These are phyloP conservation scores for Blastobotrys proliferans DNA, from an alignment of 1,139 yeast species.

Conservation along the genomic window DNA sequence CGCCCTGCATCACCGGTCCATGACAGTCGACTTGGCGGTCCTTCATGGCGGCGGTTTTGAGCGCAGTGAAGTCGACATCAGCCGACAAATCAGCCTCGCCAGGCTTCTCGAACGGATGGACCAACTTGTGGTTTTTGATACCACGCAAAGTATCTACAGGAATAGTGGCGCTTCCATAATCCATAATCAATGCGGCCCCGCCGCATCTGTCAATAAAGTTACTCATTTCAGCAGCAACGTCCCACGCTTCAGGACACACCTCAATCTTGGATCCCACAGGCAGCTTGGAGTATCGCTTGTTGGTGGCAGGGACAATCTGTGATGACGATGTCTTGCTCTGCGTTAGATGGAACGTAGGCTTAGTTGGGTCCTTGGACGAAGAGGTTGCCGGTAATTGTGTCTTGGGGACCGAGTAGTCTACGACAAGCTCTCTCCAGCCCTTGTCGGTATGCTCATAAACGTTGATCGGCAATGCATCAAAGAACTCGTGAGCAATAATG, in stretches of 20 bases:
- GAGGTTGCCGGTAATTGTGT: conserved; percentile 30
- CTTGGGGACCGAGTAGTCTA: conserved; percentile 43
- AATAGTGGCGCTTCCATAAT: conserved; percentile 66
- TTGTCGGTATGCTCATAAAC: conserved; percentile 53
- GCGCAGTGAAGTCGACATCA: conserved; percentile 73
- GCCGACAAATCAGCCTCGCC: conserved; percentile 81
- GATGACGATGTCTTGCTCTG: conserved; percentile 64
- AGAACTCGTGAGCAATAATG: conserved; percentile 79
- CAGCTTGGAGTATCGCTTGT: conserved; percentile 47
- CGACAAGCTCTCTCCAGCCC: conserved; percentile 74
- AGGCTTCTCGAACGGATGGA: conserved; percentile 70
- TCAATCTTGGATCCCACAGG: conserved; percentile 62
- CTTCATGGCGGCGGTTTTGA: conserved; percentile 39
- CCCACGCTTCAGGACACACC: conserved; percentile 71
- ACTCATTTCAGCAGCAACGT: conserved; percentile 34
- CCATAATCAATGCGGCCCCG: conserved; percentile 64
- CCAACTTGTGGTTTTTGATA: conserved; percentile 67
- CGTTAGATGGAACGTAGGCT: conserved; percentile 50
- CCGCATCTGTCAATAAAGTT: conserved; percentile 32
- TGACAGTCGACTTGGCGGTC: conserved; percentile 32
- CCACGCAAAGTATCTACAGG: conserved; percentile 74
- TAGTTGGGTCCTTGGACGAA: conserved; percentile 9
- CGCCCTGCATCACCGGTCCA: conserved; percentile 76
- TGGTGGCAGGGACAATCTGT: conserved; percentile 43
- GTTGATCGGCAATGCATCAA: conserved; percentile 80